Evolutionary conservation across 208 protist genomes (phyloP), one percentile per base, ranked within the genome.

Genomic region (Angomonas deanei): DNA sequence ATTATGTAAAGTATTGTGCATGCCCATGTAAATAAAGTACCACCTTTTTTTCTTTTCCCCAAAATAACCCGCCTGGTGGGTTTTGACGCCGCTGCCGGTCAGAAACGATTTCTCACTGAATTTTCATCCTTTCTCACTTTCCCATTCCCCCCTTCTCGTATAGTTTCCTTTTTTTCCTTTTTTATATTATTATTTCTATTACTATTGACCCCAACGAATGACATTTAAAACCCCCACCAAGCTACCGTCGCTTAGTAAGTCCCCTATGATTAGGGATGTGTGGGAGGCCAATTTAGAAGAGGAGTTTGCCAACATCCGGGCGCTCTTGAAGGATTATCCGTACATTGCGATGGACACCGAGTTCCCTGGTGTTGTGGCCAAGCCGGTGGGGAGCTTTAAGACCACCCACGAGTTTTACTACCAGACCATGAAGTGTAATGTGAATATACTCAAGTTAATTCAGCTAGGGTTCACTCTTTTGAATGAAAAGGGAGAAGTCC

Each of bases 381-480:
- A 97, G 76, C 97, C 98, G 5, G 86, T 97, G 6, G 98, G 97
- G 48, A 93, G 73, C 72, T 99, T 98, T 74, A 91, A 91, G 65
- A 94, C 82, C 3, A 86, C 78, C 23, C 80, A 96, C 62, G 96
- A 99, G 61, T 98, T 98, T 66, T 96, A 98, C 75, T 99, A 98
- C 72, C 97, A 98, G 74, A 97, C 94, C 27, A 82, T 99, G 47
- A 77, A 96, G 3, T 97, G 93, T 67, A 99, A 99, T 82, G 98
- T 99, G 15, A 98, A 99, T 72, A 71, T 99, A 46, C 80, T 99
- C 3, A 99, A 99, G 77, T 97, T 99, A 42, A 99, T 99, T 74
- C 98, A 99, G 78, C 73, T 99, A 47, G 98, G 98, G 60, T 78
- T 99, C 53, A 99, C 98, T 0, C 97, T 99, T 54, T 86, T 96